These are phyloP conservation scores for Hordeum pubiflorum DNA, from an alignment of 202 grass and related monocot species.

Conservation along the genomic window DNA sequence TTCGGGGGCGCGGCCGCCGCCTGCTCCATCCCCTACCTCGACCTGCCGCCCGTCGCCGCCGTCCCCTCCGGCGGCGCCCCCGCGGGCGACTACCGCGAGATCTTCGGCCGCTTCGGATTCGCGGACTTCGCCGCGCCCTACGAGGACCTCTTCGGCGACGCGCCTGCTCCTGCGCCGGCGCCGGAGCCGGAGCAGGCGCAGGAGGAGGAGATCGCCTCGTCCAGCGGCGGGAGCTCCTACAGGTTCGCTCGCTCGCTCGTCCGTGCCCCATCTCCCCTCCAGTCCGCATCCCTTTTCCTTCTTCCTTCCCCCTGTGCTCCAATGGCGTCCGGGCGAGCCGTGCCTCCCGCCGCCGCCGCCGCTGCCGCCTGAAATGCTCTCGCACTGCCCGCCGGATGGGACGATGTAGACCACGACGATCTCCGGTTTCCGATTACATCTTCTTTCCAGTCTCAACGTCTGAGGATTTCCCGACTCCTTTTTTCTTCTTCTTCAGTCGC, in stretches of 20 bases:
- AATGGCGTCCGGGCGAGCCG: neutral
- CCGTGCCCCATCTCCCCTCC: neutral
- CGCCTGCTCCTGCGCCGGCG: neutral
- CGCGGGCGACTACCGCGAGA: constrained; percentile 65
- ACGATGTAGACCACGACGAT: constrained; percentile 1
- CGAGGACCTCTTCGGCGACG: constrained; percentile 61
- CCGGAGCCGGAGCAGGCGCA: neutral
- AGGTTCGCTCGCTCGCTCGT: constrained; percentile 14
- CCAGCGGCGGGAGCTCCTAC: constrained; percentile 39
- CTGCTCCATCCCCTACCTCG: constrained; percentile 89
- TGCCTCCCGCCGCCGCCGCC: neutral
- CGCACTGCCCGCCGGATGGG: neutral
- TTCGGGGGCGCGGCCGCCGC: constrained; percentile 50
- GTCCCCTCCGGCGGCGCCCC: neutral
- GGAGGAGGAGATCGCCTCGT: constrained; percentile 29
- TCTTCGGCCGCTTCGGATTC: constrained; percentile 68
- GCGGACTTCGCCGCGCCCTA: constrained; percentile 63
- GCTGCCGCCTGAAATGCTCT: neutral
- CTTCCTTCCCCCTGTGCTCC: no score
- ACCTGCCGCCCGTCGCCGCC: constrained; percentile 44
- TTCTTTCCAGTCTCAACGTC: neutral
- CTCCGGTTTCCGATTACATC: constrained; percentile 13
- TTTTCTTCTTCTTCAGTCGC: neutral
- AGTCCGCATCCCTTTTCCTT: neutral
- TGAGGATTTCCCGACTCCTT: neutral